These are phyloP conservation scores for Xylaria telfairii DNA, from an alignment of 495 filamentous ascomycete genomes.

Conservation along the genomic window DNA sequence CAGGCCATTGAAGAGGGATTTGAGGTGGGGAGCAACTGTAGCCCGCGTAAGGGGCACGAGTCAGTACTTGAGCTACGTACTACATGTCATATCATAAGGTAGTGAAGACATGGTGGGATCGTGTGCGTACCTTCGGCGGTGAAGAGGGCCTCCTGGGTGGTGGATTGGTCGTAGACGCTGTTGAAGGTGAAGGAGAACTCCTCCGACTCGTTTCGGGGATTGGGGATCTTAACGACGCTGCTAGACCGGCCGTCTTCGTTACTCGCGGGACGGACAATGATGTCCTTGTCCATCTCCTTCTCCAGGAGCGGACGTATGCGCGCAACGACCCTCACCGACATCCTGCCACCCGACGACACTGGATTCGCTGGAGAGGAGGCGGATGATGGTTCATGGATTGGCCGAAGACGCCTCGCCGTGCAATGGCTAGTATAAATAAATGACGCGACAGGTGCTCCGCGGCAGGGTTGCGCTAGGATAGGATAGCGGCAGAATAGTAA, in stretches of 20 bases:
- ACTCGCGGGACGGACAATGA: constrained; percentile 73
- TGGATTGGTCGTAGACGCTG: constrained; percentile 81
- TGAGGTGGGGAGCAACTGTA: constrained; percentile 67
- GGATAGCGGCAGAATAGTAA: background rate
- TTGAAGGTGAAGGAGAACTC: constrained; percentile 96
- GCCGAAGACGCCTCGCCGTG: background rate
- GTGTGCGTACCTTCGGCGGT: constrained; percentile 75
- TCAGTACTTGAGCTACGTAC: background rate
- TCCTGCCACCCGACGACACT: constrained; percentile 29
- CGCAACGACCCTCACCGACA: constrained; percentile 85
- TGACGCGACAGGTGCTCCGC: constrained; percentile 4
- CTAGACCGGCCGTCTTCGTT: constrained; percentile 60
- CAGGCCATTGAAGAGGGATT: constrained; percentile 90
- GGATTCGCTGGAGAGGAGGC: background rate
- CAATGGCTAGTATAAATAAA: background rate
- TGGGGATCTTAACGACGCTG: constrained; percentile 87
- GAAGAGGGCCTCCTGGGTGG: constrained; percentile 85
- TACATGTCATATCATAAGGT: constrained; percentile 7
- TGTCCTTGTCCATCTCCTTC: constrained; percentile 80
- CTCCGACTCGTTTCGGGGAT: constrained; percentile 89
- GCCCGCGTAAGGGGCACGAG: background rate
- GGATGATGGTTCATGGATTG: background rate
- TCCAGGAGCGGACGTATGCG: constrained; percentile 86
- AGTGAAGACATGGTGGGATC: background rate
- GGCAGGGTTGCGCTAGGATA: background rate